Percentiles rank a stretch among this genome's conserved stretches.
phyloP scores from a whole-genome alignment of 208 protist genomes.

The Acanthamoeba sp. region DNA sequence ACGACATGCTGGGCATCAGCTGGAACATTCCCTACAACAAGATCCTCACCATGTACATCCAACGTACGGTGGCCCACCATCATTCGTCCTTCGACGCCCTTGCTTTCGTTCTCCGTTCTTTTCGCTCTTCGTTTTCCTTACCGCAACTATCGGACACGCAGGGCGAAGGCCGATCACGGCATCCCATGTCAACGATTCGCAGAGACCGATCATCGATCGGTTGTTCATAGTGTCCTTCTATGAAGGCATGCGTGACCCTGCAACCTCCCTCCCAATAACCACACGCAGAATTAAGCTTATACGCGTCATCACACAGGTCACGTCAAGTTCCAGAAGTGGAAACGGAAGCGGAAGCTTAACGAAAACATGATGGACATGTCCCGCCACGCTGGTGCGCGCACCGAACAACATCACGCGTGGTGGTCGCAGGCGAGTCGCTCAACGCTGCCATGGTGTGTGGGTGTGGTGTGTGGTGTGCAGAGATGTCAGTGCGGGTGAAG shows the following conservation, averaged over 20 bases:
- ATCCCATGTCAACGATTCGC: not conserved
- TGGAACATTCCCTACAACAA: conserved; percentile 63
- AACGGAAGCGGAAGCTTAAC: conserved; percentile 11
- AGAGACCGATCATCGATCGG: conserved; percentile 52
- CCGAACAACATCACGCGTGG: too few species aligned
- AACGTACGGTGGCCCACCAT: not conserved
- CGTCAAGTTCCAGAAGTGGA: conserved; percentile 60
- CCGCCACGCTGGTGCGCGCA: conserved; percentile 1
- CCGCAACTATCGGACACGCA: not conserved
- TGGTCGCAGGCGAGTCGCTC: not conserved
- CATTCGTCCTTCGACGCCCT: too few species aligned
- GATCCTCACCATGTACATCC: conserved; percentile 23
- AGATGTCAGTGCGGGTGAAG: conserved; percentile 28
- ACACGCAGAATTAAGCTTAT: not conserved
- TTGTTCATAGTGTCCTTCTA: conserved; percentile 51
- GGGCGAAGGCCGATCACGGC: not conserved
- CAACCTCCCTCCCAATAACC: not conserved
- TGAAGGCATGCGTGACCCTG: not conserved
- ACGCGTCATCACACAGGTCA: not conserved
- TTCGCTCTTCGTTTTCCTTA: too few species aligned
- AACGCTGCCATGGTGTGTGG: not conserved
- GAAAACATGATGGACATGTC: conserved; percentile 54
- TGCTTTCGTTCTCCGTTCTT: too few species aligned
- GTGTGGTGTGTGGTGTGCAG: not conserved
- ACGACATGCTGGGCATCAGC: conserved; percentile 63